Conservation (phyloP, 73 alveolate genomes). For the Effrenium voratum region DNA sequence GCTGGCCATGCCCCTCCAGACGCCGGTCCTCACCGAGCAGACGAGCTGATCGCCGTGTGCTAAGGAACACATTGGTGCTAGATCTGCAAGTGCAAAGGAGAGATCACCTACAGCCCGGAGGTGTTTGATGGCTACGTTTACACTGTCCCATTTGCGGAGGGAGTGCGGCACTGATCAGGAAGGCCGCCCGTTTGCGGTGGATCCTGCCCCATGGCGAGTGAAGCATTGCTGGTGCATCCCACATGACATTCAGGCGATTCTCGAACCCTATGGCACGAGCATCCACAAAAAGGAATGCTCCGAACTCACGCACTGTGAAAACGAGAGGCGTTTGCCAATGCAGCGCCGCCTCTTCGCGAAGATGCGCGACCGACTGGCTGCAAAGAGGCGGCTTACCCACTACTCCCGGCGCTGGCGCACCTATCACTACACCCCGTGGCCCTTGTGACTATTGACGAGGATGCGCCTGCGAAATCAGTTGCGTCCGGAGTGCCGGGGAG, state of each 20-base stretch:
- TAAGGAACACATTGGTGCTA: conserved; percentile 71
- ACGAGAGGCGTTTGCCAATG: neutral
- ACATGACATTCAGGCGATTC: neutral
- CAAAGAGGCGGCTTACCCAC: conserved; percentile 5
- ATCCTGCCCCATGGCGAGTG: conserved; percentile 69
- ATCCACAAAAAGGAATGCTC: conserved; percentile 89
- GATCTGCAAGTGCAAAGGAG: conserved; percentile 73
- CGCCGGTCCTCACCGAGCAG: too few relatives aligned
- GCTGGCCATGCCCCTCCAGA: too few relatives aligned
- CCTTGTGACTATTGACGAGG: too few relatives aligned
- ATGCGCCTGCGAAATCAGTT: too few relatives aligned
- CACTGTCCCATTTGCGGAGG: conserved; percentile 69
- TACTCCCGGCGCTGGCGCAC: conserved; percentile 67
- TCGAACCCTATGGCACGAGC: conserved; percentile 11
- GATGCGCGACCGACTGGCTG: neutral
- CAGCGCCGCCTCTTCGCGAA: neutral
- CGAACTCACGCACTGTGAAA: conserved; percentile 47
- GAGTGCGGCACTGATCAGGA: conserved; percentile 54
- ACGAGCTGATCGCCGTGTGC: too few relatives aligned
- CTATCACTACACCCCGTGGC: conserved; percentile 10
- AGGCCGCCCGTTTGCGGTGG: conserved; percentile 3
- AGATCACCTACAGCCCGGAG: conserved; percentile 67
- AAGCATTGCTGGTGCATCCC: conserved; percentile 84
- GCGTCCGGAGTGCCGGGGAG: too few relatives aligned
- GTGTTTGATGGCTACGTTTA: conserved; percentile 64